A percentile compares a stretch with the other conserved stretches of the same genome.
Evolutionary conservation across 805 yeast genomes (phyloP).

Genomic region (Sugiyamaella boreocaroliniensis): DNA sequence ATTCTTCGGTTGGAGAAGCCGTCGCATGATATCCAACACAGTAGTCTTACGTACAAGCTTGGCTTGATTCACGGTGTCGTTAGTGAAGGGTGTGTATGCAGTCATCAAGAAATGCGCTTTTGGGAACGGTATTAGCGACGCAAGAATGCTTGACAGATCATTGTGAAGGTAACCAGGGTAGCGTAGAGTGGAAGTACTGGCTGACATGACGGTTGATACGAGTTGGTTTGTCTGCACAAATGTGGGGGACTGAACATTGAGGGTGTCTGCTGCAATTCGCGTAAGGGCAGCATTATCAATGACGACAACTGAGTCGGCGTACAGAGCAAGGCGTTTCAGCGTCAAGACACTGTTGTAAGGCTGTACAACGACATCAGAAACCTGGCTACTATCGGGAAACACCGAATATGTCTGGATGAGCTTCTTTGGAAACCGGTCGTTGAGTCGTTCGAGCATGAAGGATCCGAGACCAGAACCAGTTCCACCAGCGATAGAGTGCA

Average conservation of each 20-base stretch:
- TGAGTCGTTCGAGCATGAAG: slow-evolving; percentile 62
- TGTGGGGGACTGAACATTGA: slow-evolving; percentile 54
- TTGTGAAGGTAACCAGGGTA: slow-evolving; percentile 90
- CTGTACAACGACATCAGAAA: slow-evolving; percentile 95
- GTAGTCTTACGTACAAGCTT: slow-evolving; percentile 61
- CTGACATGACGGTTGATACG: slow-evolving; percentile 77
- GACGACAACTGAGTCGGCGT: slow-evolving; percentile 81
- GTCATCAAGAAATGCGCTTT: slow-evolving; percentile 69
- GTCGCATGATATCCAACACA: slow-evolving; percentile 79
- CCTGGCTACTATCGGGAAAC: slow-evolving; percentile 71
- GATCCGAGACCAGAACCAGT: slow-evolving; percentile 97
- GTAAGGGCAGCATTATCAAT: slow-evolving; percentile 84
- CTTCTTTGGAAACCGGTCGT: slow-evolving; percentile 79
- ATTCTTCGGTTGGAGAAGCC: slow-evolving; percentile 69
- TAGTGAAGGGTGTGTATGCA: slow-evolving; percentile 68
- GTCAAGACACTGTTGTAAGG: slow-evolving; percentile 89
- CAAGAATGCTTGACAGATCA: slow-evolving; percentile 71
- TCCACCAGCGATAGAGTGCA: slow-evolving; percentile 97
- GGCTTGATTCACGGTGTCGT: slow-evolving; percentile 53
- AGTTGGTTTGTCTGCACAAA: slow-evolving; percentile 77
- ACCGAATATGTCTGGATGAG: slow-evolving; percentile 78
- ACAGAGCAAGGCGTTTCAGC: slow-evolving; percentile 70
- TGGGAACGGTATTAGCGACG: slow-evolving; percentile 81
- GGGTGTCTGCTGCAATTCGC: slow-evolving; percentile 58
- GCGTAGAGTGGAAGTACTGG: slow-evolving; percentile 78